Evolutionary conservation across 2,329 filamentous ascomycete species (phyloP).

Genomic region (Fusarium proliferatum): DNA sequence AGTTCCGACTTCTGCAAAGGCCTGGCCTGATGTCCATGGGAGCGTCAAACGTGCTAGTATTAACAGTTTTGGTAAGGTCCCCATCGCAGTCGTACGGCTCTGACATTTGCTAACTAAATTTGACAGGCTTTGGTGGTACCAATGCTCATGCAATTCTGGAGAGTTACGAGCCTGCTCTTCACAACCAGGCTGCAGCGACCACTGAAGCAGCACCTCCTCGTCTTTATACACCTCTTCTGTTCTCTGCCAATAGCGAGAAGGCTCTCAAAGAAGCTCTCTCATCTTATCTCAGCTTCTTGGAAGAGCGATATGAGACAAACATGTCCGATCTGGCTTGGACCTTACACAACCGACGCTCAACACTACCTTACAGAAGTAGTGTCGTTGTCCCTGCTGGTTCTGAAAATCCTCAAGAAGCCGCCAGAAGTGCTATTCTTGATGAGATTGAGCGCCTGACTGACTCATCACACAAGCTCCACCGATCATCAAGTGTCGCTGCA

Average conservation of each 20-base stretch:
- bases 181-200: accelerated
- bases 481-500: background rate
- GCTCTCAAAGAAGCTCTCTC: background rate
- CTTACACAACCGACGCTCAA: background rate
- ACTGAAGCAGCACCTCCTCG: background rate
- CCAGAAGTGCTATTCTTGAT: background rate
- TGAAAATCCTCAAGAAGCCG: background rate
- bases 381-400: background rate
- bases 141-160: conserved; percentile 25
- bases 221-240: background rate
- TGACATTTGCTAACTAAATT: accelerated
- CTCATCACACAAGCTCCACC: background rate
- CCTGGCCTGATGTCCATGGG: background rate
- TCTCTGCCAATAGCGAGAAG: background rate
- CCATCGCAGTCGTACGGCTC: accelerated
- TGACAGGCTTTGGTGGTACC: conserved; percentile 9
- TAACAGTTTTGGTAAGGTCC: background rate
- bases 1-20: background rate
- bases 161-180: background rate
- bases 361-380: background rate
- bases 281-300: background rate
- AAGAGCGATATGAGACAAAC: background rate
- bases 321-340: background rate
- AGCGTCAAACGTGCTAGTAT: conserved; percentile 2
- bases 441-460: background rate